These are phyloP conservation scores for Coccomyxa sp. DNA, from an alignment of 139 green algal genomes.

Conservation along the genomic window DNA sequence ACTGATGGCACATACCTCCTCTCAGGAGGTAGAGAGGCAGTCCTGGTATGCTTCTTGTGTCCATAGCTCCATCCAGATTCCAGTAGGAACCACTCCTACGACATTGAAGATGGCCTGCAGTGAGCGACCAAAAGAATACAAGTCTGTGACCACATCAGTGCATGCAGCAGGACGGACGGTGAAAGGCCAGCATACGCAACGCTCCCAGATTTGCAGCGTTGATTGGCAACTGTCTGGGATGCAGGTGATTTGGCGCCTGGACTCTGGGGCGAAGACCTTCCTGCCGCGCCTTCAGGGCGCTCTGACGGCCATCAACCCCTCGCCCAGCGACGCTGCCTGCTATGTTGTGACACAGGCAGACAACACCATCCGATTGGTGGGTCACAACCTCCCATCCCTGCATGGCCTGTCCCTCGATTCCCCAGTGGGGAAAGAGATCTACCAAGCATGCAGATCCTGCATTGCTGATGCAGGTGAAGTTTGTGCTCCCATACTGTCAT, in stretches of 20 bases:
- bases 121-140: background rate
- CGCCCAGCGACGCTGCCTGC: conserved; percentile 34
- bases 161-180: background rate
- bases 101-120: background rate
- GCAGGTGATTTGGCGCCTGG: conserved; percentile 71
- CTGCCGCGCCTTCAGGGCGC: conserved; percentile 69
- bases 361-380: conserved; percentile 71
- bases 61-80: background rate
- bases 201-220: background rate
- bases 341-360: conserved; percentile 59
- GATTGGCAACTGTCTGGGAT: background rate
- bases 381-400: background rate
- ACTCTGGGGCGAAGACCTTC: conserved; percentile 33
- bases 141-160: background rate
- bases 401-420: background rate
- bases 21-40: conserved; percentile 76
- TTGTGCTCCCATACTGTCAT: too few relatives aligned
- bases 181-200: background rate
- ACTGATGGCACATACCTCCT: conserved; percentile 69
- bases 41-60: conserved; percentile 46
- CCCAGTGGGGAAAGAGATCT: too few relatives aligned
- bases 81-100: too few relatives aligned
- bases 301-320: conserved; percentile 40
- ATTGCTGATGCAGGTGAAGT: conserved; percentile 12
- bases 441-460: background rate